Percentiles rank a stretch among this genome's conserved stretches.
Evolutionary conservation across 306 rosid species (phyloP).

Genomic region (Cucumis melo): DNA sequence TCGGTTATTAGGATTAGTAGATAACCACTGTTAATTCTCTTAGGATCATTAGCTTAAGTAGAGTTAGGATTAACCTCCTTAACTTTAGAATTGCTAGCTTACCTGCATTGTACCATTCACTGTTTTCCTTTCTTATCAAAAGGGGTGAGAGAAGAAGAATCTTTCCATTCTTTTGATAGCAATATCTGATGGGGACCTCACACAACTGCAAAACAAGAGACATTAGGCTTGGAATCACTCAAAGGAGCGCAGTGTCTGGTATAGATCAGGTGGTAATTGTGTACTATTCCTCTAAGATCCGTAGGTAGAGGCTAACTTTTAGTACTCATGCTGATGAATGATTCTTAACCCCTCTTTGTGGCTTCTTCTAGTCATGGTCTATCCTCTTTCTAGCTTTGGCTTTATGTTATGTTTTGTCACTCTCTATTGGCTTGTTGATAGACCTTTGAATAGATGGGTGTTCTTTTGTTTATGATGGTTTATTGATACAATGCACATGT

Average conservation of each 20-base stretch:
- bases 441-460: background rate
- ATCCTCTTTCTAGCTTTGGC: background rate
- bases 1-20: slow-evolving; percentile 4
- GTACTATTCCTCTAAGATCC: background rate
- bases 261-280: background rate
- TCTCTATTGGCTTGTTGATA: background rate
- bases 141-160: background rate
- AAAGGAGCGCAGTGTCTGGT: background rate
- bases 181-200: background rate
- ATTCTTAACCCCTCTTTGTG: background rate
- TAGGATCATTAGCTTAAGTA: background rate
- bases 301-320: background rate
- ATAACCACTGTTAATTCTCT: background rate
- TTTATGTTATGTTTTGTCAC: background rate
- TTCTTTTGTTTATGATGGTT: background rate
- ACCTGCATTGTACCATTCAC: background rate
- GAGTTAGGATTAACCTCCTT: background rate
- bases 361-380: background rate
- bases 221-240: background rate
- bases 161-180: slow-evolving; percentile 3
- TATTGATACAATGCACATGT: background rate
- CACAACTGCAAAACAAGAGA: background rate
- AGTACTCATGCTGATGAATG: background rate
- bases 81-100: background rate
- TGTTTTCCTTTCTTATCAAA: background rate